phyloP scores from a whole-genome alignment of 169 alveolate genomes.

The Miamiensis avidus region DNA sequence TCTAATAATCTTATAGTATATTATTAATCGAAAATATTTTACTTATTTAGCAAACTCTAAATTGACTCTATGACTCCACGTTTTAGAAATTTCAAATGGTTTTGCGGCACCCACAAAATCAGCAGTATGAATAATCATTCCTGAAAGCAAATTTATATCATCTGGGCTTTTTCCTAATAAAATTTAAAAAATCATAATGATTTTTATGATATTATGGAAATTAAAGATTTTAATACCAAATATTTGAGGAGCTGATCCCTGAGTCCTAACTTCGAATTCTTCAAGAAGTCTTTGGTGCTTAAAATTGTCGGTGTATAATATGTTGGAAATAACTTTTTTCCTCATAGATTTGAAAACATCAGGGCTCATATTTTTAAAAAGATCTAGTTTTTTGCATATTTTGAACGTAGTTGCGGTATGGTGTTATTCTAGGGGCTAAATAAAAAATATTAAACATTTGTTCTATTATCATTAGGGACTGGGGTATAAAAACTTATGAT shows the following conservation, averaged over 20 bases:
- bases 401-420: slow-evolving; percentile 29
- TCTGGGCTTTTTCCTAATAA: not conserved
- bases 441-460: not conserved
- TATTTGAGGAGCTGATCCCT: slow-evolving; percentile 6
- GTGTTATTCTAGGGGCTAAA: slow-evolving; percentile 32
- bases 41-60: slow-evolving; percentile 19
- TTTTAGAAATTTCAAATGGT: not conserved
- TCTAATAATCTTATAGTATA: too few relatives aligned
- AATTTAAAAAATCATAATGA: not conserved
- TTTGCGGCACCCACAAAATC: slow-evolving; percentile 41
- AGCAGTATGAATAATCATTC: slow-evolving; percentile 38
- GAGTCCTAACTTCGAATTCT: slow-evolving; percentile 21
- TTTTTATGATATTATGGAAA: not conserved
- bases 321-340: slow-evolving; percentile 18
- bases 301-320: slow-evolving; percentile 26
- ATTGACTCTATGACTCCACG: slow-evolving; percentile 29
- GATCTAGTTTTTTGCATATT: not conserved
- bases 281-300: slow-evolving; percentile 6
- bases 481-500: too few relatives aligned
- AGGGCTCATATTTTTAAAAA: not conserved
- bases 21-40: not conserved
- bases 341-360: slow-evolving; percentile 1
- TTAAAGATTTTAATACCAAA: slow-evolving; percentile 6
- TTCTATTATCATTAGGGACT: not conserved
- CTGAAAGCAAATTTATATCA: slow-evolving; percentile 25